Conservation (phyloP, 192 early-diverging fungal species). For the Allomyces macrogynus region DNA sequence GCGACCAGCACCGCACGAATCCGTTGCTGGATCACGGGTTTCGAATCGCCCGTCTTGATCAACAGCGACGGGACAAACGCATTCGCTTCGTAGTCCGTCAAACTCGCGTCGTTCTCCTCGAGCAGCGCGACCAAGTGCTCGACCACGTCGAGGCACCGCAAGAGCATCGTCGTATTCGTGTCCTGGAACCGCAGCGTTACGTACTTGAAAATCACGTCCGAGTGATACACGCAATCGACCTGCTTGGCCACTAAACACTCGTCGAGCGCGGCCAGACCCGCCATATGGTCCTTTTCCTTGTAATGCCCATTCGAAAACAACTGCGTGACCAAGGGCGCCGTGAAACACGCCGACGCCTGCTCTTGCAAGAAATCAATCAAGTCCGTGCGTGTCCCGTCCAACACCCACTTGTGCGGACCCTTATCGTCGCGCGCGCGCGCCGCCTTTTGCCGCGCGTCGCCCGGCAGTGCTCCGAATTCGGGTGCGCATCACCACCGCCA, state of each 20-base stretch:
- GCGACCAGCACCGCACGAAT: conserved; percentile 50
- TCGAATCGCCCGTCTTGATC: conserved; percentile 55
- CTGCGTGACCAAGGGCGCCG: conserved; percentile 25
- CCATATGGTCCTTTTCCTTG: conserved; percentile 61
- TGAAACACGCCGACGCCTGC: conserved; percentile 40
- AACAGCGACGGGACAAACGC: conserved; percentile 49
- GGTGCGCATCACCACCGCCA: neutral
- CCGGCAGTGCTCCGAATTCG: conserved; percentile 13
- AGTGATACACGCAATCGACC: conserved; percentile 38
- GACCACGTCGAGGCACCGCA: conserved; percentile 62
- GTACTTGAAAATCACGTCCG: conserved; percentile 69
- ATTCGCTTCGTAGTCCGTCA: conserved; percentile 64
- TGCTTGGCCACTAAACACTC: conserved; percentile 45
- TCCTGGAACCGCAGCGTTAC: conserved; percentile 75
- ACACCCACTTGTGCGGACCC: conserved; percentile 43
- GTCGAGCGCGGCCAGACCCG: conserved; percentile 43
- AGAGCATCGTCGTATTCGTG: conserved; percentile 68
- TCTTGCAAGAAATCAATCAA: conserved; percentile 34
- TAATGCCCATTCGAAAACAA: conserved; percentile 70
- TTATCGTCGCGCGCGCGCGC: conserved; percentile 45
- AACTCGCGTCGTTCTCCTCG: conserved; percentile 34
- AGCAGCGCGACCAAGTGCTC: conserved; percentile 48
- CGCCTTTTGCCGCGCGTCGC: conserved; percentile 46
- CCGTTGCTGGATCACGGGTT: conserved; percentile 55
- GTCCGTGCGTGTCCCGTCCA: conserved; percentile 42